Percentiles rank a stretch among this genome's conserved stretches.
Evolutionary conservation across 352 stramenopile genomes (phyloP).

Genomic region (Globisporangium splendens): DNA sequence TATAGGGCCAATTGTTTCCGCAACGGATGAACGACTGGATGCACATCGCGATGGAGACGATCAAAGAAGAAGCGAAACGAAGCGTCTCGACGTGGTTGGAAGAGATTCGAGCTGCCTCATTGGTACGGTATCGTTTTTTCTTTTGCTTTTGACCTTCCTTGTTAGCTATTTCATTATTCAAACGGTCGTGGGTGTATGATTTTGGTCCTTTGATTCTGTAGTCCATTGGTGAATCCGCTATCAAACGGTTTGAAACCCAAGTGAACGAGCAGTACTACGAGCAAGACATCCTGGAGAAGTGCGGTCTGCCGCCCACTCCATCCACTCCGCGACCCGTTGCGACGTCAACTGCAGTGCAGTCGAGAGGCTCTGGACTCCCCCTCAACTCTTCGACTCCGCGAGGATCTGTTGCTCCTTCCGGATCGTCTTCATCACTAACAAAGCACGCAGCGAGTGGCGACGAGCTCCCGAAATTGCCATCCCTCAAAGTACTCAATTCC

Average conservation of each 20-base stretch:
- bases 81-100: constrained; percentile 65
- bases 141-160: not conserved
- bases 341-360: not conserved
- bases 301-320: constrained; percentile 24
- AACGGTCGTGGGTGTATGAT: not conserved
- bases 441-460: constrained; percentile 14
- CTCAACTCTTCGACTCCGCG: constrained; percentile 14
- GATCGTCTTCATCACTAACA: constrained; percentile 15
- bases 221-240: constrained; percentile 60
- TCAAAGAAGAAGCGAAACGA: constrained; percentile 71
- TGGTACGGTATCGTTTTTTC: constrained; percentile 23
- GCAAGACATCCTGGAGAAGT: constrained; percentile 73
- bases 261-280: constrained; percentile 74
- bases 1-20: constrained; percentile 61
- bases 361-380: not conserved
- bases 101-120: constrained; percentile 56
- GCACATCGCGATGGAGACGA: constrained; percentile 60
- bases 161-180: too few species aligned
- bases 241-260: constrained; percentile 73
- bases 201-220: constrained; percentile 12
- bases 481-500: constrained; percentile 68
- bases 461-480: constrained; percentile 45
- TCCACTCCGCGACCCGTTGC: constrained; percentile 12
- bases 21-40: constrained; percentile 82
- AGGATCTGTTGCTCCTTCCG: constrained; percentile 17